phyloP scores from a whole-genome alignment of 2,329 filamentous ascomycete species.

The Aspergillus piperis region DNA sequence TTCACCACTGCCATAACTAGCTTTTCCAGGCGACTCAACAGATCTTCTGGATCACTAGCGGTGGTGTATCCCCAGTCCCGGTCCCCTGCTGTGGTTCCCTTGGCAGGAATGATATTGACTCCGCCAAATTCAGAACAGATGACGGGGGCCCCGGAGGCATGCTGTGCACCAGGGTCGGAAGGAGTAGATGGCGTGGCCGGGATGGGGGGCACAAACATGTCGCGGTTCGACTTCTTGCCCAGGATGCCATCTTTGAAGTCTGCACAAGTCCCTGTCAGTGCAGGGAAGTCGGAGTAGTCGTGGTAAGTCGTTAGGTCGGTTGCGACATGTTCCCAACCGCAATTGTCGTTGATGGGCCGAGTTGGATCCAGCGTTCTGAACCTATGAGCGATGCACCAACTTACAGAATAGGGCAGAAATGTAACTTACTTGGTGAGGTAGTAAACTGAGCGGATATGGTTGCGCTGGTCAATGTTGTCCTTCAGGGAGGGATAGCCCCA shows the following conservation, averaged over 20 bases:
- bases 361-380: slow-evolving; percentile 59
- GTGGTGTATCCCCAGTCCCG: slow-evolving; percentile 70
- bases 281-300: slow-evolving; percentile 63
- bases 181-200: slow-evolving; percentile 34
- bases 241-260: slow-evolving; percentile 56
- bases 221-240: slow-evolving; percentile 52
- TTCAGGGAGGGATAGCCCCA: slow-evolving; percentile 66
- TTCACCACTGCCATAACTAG: slow-evolving; percentile 61
- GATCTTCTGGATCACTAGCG: slow-evolving; percentile 60
- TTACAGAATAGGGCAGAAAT: background rate
- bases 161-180: slow-evolving; percentile 53
- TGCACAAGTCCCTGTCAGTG: slow-evolving; percentile 57
- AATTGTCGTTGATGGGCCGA: slow-evolving; percentile 69
- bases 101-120: slow-evolving; percentile 62
- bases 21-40: slow-evolving; percentile 60
- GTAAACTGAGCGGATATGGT: slow-evolving; percentile 66
- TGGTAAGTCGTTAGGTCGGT: slow-evolving; percentile 69
- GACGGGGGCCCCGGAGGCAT: slow-evolving; percentile 58
- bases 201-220: slow-evolving; percentile 56
- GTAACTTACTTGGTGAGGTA: slow-evolving; percentile 60
- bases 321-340: slow-evolving; percentile 68
- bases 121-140: slow-evolving; percentile 70
- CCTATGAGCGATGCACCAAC: background rate
- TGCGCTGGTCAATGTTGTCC: slow-evolving; percentile 59
- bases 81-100: slow-evolving; percentile 43